Base-by-base conservation (phyloP, 2,329 filamentous ascomycete genomes). In the Blastomyces percursus region DNA sequence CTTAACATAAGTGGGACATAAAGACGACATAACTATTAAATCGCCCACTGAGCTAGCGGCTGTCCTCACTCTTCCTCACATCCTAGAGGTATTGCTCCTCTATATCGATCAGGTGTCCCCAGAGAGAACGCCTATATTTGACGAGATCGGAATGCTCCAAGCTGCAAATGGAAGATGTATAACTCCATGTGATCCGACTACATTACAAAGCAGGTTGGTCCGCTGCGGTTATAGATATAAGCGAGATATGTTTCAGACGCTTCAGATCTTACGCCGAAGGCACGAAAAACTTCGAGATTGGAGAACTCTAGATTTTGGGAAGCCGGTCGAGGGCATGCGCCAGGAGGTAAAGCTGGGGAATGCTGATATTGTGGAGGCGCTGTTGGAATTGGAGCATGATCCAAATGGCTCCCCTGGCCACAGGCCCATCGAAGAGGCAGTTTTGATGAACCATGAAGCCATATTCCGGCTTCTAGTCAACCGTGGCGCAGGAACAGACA, bases 371-470 rank as follows among this genome's bases (percentile, higher is more conserved):
- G 57, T 59, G 40, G 57, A 46, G 27, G 40, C 57, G 2, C 14
- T 59, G 16, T 24, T 59, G 57, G 57, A 59, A 21, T 40, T 59
- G 16, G 57, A 40, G 11, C 57, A 59, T 12, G 40, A 48, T 48
- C 57, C 57, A 30, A 46, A 59, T 35, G 57, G 57, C 44, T 59
- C 40, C 0, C 57, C 57, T 32, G 57, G 40, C 12, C n/a, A 59
- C 30, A 40, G 57, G n/a, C 57, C 57, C 35, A 59, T 59, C 19
- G 57, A 59, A 30, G 57, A 59, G 44, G 57, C 57, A 30, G 57
- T 59, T 6, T 16, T 46, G 57, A 44, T 44, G 57, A 59, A 59
- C 7, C 40, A 59, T 32, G 21, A 16, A 44, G 40, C 57, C 24
- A 11, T 46, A 3, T 59, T 59, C 40, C 40, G 44, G 19, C 57